phyloP scores from a whole-genome alignment of 768 basidiomycete species.

The Boletus subparvulus region DNA sequence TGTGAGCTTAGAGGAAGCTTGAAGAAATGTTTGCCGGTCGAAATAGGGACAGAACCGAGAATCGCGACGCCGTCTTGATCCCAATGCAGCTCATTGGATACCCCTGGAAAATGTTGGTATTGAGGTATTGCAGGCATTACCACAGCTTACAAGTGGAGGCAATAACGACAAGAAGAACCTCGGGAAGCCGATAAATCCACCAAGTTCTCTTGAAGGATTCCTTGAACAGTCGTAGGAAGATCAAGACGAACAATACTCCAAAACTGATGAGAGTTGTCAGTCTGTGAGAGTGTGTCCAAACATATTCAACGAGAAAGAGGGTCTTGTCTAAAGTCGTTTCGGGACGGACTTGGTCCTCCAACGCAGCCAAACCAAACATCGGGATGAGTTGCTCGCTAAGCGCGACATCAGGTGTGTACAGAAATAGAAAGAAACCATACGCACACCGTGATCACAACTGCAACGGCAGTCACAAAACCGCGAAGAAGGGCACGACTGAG shows the following conservation, averaged over 20 bases:
- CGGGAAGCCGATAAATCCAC: constrained; percentile 81
- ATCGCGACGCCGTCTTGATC: constrained; percentile 78
- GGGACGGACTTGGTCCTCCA: constrained; percentile 56
- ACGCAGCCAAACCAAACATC: constrained; percentile 75
- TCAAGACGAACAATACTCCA: constrained; percentile 61
- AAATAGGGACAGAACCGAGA: constrained; percentile 73
- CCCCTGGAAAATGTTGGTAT: constrained; percentile 41
- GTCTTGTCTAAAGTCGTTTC: constrained; percentile 76
- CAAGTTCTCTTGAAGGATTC: constrained; percentile 55
- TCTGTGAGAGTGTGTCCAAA: constrained; percentile 54
- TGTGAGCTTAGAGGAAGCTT: constrained; percentile 66
- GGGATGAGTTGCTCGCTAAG: constrained; percentile 80
- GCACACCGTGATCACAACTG: constrained; percentile 81
- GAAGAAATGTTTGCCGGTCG: constrained; percentile 61
- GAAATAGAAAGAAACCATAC: constrained; percentile 24
- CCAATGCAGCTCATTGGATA: constrained; percentile 72
- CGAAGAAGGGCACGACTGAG: constrained; percentile 84
- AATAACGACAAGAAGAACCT: constrained; percentile 87
- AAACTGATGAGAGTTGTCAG: constrained; percentile 77
- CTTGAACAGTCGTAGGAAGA: constrained; percentile 61
- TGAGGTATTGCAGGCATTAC: neutral
- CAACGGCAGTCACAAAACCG: constrained; percentile 85
- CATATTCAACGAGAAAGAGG: constrained; percentile 65
- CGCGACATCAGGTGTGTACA: neutral
- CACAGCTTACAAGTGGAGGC: constrained; percentile 68